Base-by-base conservation (phyloP, 2,329 filamentous ascomycete genomes). In the Pyrenochaeta sp. region DNA sequence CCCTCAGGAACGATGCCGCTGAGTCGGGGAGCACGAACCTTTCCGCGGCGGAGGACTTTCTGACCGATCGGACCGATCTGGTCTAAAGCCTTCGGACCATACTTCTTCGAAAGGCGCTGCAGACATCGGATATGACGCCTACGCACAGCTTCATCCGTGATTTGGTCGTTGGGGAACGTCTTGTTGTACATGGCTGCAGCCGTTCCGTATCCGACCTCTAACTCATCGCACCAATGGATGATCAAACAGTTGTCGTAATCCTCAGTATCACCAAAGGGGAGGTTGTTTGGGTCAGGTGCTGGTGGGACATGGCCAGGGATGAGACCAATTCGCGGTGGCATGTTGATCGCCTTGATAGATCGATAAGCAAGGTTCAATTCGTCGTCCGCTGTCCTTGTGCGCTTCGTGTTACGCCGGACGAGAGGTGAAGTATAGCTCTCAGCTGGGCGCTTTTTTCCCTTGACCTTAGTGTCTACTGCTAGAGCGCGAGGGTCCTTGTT, bases 341-440 rank as follows among this genome's bases (percentile, higher is more conserved):
- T 64, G 15, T 56, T 55, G 34, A 67, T 64, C 9, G 45, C 42
- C 43, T 65, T 64, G 44, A 58, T 60, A 27, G 58, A 62, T n/a
- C 57, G 61, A 37, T 61, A 65, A 22, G 27, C 43, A 1, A 67
- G 37, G 4, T 54, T 44, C 2, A 54, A 34, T 15, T 46, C 10
- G 19, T 43, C 22, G 19, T 25, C 22, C 25, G 40, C n/a, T 42
- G 12, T 15, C 40, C 22, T 43, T 8, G 22, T 15, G 36, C 36
- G 36, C 36, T 39, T 39, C 15, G 13, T 13, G 5, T n/a, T 39
- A n/a, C 13, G 15, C 13, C 15, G 36, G 7, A 25, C 25, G 7
- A n/a, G 40, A 15, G 40, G 2, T 43, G 19, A 10, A 19, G 10
- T 45, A 5, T 24, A 28, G 19, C 43, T 28, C 10, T 55, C 52